phyloP scores from a whole-genome alignment of 306 rosid species.

The Quercus rubra region DNA sequence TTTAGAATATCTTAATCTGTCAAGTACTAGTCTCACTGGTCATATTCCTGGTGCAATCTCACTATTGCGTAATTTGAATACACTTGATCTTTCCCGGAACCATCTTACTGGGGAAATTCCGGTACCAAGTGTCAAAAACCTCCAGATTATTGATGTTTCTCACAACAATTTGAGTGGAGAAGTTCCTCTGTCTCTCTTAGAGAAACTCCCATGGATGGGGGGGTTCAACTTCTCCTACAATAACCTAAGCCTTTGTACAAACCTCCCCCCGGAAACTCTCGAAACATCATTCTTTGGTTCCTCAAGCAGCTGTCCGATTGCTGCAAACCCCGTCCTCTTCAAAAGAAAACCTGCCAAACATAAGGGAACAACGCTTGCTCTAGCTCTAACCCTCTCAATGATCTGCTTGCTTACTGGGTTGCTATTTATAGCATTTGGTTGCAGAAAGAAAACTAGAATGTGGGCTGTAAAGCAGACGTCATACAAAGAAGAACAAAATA shows the following conservation, averaged over 20 bases:
- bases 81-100: constrained; percentile 83
- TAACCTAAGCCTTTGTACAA: constrained; percentile 74
- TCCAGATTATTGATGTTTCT: constrained; percentile 77
- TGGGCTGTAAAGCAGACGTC: constrained; percentile 82
- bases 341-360: constrained; percentile 36
- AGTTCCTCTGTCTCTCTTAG: constrained; percentile 51
- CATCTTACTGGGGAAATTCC: constrained; percentile 72
- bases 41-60: constrained; percentile 70
- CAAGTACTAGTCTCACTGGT: constrained; percentile 63
- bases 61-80: constrained; percentile 42
- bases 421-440: constrained; percentile 74
- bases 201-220: constrained; percentile 74
- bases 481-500: constrained; percentile 72
- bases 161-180: constrained; percentile 79
- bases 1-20: constrained; percentile 82
- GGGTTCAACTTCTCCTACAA: constrained; percentile 88
- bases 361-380: constrained; percentile 66
- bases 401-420: constrained; percentile 67
- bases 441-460: constrained; percentile 66
- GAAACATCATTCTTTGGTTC: constrained; percentile 64
- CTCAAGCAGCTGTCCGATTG: constrained; percentile 77
- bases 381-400: constrained; percentile 72
- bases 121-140: constrained; percentile 30
- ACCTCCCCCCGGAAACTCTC: constrained; percentile 44
- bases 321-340: constrained; percentile 73